Evolutionary conservation across 1,284 basidiomycete species (phyloP).

Genomic region (Stereum hirsutum): DNA sequence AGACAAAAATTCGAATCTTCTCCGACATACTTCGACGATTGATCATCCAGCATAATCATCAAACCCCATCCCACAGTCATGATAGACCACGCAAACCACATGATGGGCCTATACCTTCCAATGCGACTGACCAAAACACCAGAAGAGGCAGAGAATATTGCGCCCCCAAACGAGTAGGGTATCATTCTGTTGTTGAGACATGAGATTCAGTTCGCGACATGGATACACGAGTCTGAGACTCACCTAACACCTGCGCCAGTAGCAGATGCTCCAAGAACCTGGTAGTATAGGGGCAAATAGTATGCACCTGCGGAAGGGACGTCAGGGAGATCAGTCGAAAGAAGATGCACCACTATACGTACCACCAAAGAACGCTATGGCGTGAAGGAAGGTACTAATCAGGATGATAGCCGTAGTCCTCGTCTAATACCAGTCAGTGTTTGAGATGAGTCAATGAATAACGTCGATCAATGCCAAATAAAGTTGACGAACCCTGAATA

Average conservation of each 20-base stretch:
- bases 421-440: slow-evolving; percentile 37
- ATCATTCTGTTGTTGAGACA: slow-evolving; percentile 45
- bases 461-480: neutral
- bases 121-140: slow-evolving; percentile 54
- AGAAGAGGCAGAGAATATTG: slow-evolving; percentile 45
- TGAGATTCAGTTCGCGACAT: neutral
- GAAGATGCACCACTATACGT: slow-evolving; percentile 3
- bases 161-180: slow-evolving; percentile 59
- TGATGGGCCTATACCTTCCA: slow-evolving; percentile 53
- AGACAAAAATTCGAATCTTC: neutral
- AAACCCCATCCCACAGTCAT: slow-evolving; percentile 59
- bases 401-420: slow-evolving; percentile 67
- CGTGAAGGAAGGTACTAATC: slow-evolving; percentile 57
- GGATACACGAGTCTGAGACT: slow-evolving; percentile 3
- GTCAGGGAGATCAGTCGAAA: neutral
- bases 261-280: slow-evolving; percentile 69
- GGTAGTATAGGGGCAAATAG: slow-evolving; percentile 75
- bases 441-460: slow-evolving; percentile 1
- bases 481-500: slow-evolving; percentile 52
- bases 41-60: slow-evolving; percentile 43
- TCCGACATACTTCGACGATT: slow-evolving; percentile 31
- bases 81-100: slow-evolving; percentile 48
- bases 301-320: slow-evolving; percentile 35
- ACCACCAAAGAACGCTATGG: slow-evolving; percentile 55
- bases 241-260: slow-evolving; percentile 67